phyloP scores from a whole-genome alignment of 1,284 basidiomycete genomes.

The Irpex sp. region DNA sequence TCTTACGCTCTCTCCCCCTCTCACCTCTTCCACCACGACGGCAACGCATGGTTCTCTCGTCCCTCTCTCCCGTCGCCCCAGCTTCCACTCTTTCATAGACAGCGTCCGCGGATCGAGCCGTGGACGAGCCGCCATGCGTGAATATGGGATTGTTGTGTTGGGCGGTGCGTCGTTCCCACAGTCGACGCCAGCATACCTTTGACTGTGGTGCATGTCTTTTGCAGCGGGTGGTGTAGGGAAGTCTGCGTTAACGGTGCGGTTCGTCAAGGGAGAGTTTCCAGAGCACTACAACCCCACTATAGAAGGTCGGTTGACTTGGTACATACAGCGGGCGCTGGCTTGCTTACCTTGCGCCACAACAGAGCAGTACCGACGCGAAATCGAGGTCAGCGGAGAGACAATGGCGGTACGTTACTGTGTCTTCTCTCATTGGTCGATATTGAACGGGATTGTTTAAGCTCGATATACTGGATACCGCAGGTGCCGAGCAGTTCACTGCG shows the following conservation, averaged over 20 bases:
- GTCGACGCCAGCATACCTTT: conserved; percentile 2
- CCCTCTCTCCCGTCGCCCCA: conserved; percentile 9
- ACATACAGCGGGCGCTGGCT: conserved; percentile 4
- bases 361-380: conserved; percentile 65
- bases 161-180: conserved; percentile 50
- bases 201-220: conserved; percentile 2
- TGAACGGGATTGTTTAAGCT: conserved; percentile 41
- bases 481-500: conserved; percentile 82
- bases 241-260: conserved; percentile 71
- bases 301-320: conserved; percentile 48
- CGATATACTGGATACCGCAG: conserved; percentile 87
- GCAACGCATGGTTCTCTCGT: neutral
- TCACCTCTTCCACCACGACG: neutral
- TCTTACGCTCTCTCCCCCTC: neutral
- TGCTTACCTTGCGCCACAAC: conserved; percentile 6
- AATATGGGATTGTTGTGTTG: conserved; percentile 73
- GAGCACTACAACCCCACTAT: conserved; percentile 82
- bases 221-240: conserved; percentile 83
- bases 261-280: conserved; percentile 70
- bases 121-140: conserved; percentile 42
- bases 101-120: conserved; percentile 7
- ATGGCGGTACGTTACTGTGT: conserved; percentile 20
- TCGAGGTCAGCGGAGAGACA: conserved; percentile 60
- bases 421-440: conserved; percentile 2
- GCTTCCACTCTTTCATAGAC: conserved; percentile 5